These are phyloP conservation scores for Boechera stricta DNA, from an alignment of 345 rosid genomes.

Conservation along the genomic window DNA sequence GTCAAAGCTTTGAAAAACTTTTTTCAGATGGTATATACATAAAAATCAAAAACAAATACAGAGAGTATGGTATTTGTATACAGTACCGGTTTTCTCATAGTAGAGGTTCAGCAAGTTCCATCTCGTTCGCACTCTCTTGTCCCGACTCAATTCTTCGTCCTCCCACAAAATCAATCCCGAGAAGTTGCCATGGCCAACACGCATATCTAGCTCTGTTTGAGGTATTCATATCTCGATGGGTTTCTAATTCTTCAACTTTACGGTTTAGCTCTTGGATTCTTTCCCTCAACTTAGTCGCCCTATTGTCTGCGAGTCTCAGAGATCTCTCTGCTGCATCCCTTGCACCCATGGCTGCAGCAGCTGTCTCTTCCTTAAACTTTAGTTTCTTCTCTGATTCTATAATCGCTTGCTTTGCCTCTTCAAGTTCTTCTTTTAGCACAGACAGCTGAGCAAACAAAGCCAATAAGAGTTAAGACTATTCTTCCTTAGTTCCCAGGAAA, in stretches of 20 bases:
- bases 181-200: slow-evolving; percentile 99
- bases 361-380: slow-evolving; percentile 94
- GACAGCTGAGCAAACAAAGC: slow-evolving; percentile 57
- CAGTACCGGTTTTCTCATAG: slow-evolving; percentile 51
- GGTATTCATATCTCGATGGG: slow-evolving; percentile 61
- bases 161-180: slow-evolving; percentile 91
- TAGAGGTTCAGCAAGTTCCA: slow-evolving; percentile 98
- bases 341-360: slow-evolving; percentile 96
- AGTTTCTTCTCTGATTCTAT: slow-evolving; percentile 86
- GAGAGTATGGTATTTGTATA: slow-evolving; percentile 3
- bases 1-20: slow-evolving; percentile 20
- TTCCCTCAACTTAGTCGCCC: slow-evolving; percentile 90
- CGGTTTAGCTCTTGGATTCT: slow-evolving; percentile 86
- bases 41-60: slow-evolving; percentile 22
- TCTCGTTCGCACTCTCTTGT: slow-evolving; percentile 73
- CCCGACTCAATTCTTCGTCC: slow-evolving; percentile 49
- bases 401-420: slow-evolving; percentile 79
- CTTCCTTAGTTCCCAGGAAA: background rate
- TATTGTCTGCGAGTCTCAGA: slow-evolving; percentile 77
- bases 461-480: slow-evolving; percentile 23
- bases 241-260: slow-evolving; percentile 84
- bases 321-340: slow-evolving; percentile 99
- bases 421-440: slow-evolving; percentile 75
- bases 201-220: slow-evolving; percentile 69
- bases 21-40: slow-evolving; percentile 32